phyloP scores from a whole-genome alignment of 192 early-diverging fungal species.

The Coemansia sp. region DNA sequence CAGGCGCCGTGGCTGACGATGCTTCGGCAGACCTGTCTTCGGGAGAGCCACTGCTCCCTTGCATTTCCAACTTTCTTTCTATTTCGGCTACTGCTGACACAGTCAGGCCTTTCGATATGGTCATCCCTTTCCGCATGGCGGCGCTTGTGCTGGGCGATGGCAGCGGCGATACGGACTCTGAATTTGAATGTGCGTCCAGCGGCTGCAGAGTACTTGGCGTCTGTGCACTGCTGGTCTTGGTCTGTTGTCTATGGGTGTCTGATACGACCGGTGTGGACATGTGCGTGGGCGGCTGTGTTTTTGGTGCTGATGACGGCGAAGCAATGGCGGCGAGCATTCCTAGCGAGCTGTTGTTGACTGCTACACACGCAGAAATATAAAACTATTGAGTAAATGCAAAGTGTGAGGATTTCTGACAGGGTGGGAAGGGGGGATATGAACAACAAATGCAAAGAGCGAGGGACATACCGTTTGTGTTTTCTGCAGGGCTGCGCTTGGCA shows the following conservation, averaged over 20 bases:
- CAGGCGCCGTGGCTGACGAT: neutral
- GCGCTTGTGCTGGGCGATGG: slow-evolving; percentile 47
- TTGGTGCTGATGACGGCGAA: slow-evolving; percentile 29
- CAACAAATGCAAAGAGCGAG: neutral
- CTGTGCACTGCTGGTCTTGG: neutral
- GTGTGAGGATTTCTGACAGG: neutral
- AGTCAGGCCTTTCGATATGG: neutral
- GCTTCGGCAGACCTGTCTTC: neutral
- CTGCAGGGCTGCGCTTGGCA: slow-evolving; percentile 5
- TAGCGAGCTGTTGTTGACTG: slow-evolving; percentile 24
- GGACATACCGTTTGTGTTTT: neutral
- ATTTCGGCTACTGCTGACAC: neutral
- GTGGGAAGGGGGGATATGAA: neutral
- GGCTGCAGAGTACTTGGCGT: neutral
- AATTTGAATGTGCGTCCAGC: neutral
- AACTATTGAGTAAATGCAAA: neutral
- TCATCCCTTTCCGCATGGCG: slow-evolving; percentile 13
- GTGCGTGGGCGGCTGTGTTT: neutral
- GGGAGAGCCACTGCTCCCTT: neutral
- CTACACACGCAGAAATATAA: slow-evolving; percentile 14
- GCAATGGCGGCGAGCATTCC: slow-evolving; percentile 50
- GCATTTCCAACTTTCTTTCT: neutral
- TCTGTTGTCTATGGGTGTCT: slow-evolving; percentile 1
- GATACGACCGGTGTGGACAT: neutral
- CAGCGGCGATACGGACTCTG: slow-evolving; percentile 29